Evolutionary conservation across 2,329 filamentous ascomycete genomes (phyloP).

Genomic region (Aspergillus hortae): DNA sequence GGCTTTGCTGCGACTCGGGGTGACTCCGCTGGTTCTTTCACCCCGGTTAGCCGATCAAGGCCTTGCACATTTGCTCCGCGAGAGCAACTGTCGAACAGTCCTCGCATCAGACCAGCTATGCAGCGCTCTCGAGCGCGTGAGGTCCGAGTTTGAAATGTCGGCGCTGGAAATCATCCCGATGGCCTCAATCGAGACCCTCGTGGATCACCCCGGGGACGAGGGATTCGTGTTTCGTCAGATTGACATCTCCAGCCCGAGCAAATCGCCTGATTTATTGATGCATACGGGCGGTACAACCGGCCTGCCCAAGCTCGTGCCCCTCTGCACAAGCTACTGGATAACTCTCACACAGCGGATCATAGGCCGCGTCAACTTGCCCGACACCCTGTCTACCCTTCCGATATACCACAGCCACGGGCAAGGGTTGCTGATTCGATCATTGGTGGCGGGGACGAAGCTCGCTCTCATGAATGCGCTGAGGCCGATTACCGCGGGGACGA

Average conservation of each 20-base stretch:
- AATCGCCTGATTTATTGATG: neutral
- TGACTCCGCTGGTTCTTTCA: slow-evolving; percentile 54
- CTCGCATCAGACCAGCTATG: neutral
- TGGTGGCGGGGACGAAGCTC: slow-evolving; percentile 44
- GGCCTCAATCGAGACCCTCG: neutral
- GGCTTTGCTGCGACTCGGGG: slow-evolving; percentile 54
- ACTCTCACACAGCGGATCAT: neutral
- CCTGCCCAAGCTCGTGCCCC: slow-evolving; percentile 4
- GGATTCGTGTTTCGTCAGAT: neutral
- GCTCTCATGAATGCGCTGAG: slow-evolving; percentile 54
- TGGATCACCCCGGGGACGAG: neutral
- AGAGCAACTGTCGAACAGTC: slow-evolving; percentile 32
- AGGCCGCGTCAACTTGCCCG: neutral
- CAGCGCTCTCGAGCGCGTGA: neutral
- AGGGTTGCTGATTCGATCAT: neutral
- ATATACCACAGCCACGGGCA: neutral
- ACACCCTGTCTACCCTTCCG: neutral
- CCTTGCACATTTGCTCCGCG: slow-evolving; percentile 44
- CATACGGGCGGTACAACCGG: slow-evolving; percentile 10
- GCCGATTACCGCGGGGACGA: slow-evolving; percentile 50
- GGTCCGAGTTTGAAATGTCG: no score
- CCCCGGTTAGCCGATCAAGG: slow-evolving; percentile 52
- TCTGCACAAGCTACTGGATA: slow-evolving; percentile 2
- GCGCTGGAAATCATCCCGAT: neutral
- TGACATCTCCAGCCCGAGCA: neutral